Conservation (phyloP, 768 basidiomycete genomes). For the Daedaleopsis nitida region DNA sequence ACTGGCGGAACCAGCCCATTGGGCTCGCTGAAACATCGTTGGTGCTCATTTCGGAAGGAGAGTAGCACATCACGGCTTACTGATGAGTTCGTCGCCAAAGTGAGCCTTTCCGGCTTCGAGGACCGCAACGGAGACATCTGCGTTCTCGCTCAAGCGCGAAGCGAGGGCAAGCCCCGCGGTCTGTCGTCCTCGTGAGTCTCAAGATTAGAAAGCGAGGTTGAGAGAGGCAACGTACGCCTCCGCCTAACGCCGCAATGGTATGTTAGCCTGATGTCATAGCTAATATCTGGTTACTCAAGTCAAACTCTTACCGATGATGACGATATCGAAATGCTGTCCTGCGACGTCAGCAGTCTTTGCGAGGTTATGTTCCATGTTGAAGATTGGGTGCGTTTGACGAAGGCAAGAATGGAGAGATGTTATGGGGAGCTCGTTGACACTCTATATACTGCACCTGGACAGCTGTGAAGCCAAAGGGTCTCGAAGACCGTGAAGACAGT, state of each 20-base stretch:
- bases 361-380: constrained; percentile 10
- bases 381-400: not conserved
- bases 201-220: not conserved
- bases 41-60: not conserved
- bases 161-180: constrained; percentile 43
- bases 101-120: constrained; percentile 33
- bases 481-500: too few species aligned
- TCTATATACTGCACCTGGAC: too few species aligned
- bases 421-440: not conserved
- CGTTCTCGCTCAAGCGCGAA: constrained; percentile 38
- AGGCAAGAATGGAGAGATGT: not conserved
- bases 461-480: too few species aligned
- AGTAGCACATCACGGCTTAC: not conserved
- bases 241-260: not conserved
- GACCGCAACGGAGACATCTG: constrained; percentile 36
- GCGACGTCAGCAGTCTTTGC: constrained; percentile 19
- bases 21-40: not conserved
- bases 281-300: too few species aligned
- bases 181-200: constrained; percentile 1
- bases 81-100: constrained; percentile 7
- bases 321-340: constrained; percentile 23
- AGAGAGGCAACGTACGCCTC: not conserved
- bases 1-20: constrained; percentile 7
- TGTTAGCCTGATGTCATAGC: not conserved
- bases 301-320: constrained; percentile 19